These are phyloP conservation scores for Trichoderma parareesei DNA, from an alignment of 495 filamentous ascomycete species.

Conservation along the genomic window DNA sequence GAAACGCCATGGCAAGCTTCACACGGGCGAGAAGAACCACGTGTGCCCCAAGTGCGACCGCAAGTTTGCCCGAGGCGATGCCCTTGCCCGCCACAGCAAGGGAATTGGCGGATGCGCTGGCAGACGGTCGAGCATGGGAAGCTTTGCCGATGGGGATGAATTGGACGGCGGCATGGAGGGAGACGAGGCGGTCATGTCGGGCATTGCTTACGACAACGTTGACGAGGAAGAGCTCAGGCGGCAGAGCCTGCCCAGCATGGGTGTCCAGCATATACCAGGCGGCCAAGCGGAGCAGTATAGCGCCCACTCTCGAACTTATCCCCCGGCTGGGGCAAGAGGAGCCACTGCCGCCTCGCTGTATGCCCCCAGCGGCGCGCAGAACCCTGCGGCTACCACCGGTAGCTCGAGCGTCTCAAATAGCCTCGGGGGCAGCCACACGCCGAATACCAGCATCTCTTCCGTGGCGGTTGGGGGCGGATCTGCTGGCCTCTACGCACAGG, in stretches of 20 bases:
- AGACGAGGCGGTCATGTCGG: conserved; percentile 67
- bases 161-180: conserved; percentile 48
- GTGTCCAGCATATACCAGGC: conserved; percentile 56
- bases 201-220: conserved; percentile 54
- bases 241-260: conserved; percentile 62
- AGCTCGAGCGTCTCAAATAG: conserved; percentile 46
- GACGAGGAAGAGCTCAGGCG: conserved; percentile 45
- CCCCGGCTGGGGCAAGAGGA: conserved; percentile 51
- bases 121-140: conserved; percentile 75
- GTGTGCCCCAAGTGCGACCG: conserved; percentile 89
- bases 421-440: conserved; percentile 34
- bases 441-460: conserved; percentile 40
- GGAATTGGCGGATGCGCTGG: conserved; percentile 94
- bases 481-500: conserved; percentile 59
- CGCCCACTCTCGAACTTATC: conserved; percentile 61
- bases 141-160: conserved; percentile 75
- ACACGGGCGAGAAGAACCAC: conserved; percentile 93
- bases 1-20: conserved; percentile 91
- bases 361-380: conserved; percentile 46
- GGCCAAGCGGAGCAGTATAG: conserved; percentile 37
- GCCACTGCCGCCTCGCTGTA: conserved; percentile 45
- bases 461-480: conserved; percentile 39
- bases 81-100: conserved; percentile 88
- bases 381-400: conserved; percentile 29
- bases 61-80: conserved; percentile 91